Percentiles rank a stretch among this genome's conserved stretches.
phyloP scores from a whole-genome alignment of 371 early-diverging fungal genomes.

The Hamiltosporidium tvaerminnensis region DNA sequence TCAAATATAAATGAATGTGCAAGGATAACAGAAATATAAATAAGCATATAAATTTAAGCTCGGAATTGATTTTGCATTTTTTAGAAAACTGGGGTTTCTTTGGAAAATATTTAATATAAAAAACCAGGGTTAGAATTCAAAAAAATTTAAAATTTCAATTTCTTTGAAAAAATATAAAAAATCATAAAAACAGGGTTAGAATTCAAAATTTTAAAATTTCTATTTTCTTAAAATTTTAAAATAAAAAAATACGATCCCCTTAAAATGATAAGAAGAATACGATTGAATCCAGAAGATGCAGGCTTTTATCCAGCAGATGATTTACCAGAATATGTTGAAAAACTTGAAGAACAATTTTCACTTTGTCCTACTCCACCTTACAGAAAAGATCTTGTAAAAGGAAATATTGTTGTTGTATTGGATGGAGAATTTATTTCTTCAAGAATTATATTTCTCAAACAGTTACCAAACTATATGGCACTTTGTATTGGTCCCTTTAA shows the following conservation, averaged over 20 bases:
- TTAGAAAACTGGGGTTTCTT: no score
- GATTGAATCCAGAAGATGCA: slow-evolving; percentile 15
- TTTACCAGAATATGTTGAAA: slow-evolving; percentile 36
- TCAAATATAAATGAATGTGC: no score
- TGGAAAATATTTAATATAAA: no score
- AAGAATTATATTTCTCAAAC: slow-evolving; percentile 36
- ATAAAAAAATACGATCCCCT: slow-evolving; percentile 1
- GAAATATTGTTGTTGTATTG: slow-evolving; percentile 42
- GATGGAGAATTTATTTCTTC: slow-evolving; percentile 41
- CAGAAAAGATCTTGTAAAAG: slow-evolving; percentile 35
- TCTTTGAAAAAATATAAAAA: no score
- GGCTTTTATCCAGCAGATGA: slow-evolving; percentile 35
- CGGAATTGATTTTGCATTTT: no score
- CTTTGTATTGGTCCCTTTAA: slow-evolving; percentile 28
- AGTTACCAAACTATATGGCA: slow-evolving; percentile 23
- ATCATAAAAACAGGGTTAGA: no score
- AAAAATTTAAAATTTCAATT: no score
- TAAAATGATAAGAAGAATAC: slow-evolving; percentile 7
- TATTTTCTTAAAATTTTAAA: not conserved
- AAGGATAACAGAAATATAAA: no score
- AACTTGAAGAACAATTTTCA: slow-evolving; percentile 16
- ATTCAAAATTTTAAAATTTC: not conserved
- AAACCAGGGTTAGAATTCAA: no score
- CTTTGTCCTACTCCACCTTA: slow-evolving; percentile 10
- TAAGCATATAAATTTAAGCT: no score